phyloP scores from a whole-genome alignment of 2,329 filamentous ascomycete genomes.

The Alternaria sp. region DNA sequence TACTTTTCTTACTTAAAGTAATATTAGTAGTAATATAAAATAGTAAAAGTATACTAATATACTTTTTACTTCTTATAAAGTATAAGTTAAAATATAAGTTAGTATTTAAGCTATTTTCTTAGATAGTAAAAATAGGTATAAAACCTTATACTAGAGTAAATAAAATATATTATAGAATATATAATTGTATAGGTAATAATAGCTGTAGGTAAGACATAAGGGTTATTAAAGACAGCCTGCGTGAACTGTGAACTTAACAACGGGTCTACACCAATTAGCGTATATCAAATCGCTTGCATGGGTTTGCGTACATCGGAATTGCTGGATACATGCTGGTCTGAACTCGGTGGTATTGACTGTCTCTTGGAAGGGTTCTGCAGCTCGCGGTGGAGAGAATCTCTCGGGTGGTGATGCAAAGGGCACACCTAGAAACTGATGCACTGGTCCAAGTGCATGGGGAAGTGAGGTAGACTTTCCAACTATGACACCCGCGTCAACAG shows the following conservation, averaged over 20 bases:
- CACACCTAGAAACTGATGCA: conserved; percentile 41
- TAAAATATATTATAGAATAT: too few species aligned
- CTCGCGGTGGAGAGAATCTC: conserved; percentile 30
- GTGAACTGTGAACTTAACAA: conserved; percentile 19
- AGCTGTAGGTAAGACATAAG: too few species aligned
- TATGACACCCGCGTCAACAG: conserved; percentile 29
- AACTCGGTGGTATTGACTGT: conserved; percentile 22
- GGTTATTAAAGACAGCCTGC: conserved; percentile 24
- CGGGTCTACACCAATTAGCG: conserved; percentile 18
- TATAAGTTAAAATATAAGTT: too few species aligned
- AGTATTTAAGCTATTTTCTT: too few species aligned
- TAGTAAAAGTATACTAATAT: too few species aligned
- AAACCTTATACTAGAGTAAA: too few species aligned
- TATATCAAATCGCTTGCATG: neutral
- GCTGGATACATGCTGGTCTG: conserved; percentile 34
- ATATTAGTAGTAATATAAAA: too few species aligned
- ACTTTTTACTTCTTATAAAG: too few species aligned
- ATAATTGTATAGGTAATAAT: too few species aligned
- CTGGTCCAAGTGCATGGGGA: conserved; percentile 21
- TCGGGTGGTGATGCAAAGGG: conserved; percentile 39
- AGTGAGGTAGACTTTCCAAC: conserved; percentile 36
- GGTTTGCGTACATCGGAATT: conserved; percentile 26
- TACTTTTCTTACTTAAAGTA: too few species aligned
- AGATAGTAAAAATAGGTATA: too few species aligned
- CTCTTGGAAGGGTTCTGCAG: conserved; percentile 16